These are phyloP conservation scores for Fraxinus quadrangulata DNA, from an alignment of 257 asterid genomes.

Conservation along the genomic window DNA sequence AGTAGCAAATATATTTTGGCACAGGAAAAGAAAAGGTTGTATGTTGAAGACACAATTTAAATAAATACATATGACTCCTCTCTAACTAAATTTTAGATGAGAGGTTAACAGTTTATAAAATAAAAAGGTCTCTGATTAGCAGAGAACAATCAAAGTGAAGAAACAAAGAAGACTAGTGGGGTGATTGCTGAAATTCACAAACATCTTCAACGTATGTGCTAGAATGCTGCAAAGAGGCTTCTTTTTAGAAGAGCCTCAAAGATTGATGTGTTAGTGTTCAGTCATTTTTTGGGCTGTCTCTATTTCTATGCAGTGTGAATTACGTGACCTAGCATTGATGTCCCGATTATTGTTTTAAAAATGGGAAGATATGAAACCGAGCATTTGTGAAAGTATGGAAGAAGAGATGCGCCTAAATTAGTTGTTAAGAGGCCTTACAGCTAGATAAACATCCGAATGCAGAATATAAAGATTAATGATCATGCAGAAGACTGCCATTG, in stretches of 20 bases:
- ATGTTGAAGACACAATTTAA: too few relatives aligned
- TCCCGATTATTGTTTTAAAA: background rate
- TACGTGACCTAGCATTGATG: background rate
- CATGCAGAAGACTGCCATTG: background rate
- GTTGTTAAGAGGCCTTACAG: background rate
- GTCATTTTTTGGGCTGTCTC: background rate
- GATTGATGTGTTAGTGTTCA: background rate
- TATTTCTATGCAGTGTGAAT: background rate
- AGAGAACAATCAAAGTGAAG: too few relatives aligned
- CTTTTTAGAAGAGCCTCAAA: background rate
- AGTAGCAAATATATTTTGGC: too few relatives aligned
- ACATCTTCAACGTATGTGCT: background rate
- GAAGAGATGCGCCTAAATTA: constrained; percentile 6
- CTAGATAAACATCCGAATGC: background rate
- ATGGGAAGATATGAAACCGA: background rate
- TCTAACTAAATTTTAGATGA: too few relatives aligned
- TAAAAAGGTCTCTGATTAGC: too few relatives aligned
- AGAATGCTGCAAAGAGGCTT: background rate
- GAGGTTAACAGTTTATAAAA: too few relatives aligned
- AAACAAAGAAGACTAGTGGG: too few relatives aligned
- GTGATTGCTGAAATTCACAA: too few relatives aligned
- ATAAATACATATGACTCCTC: too few relatives aligned
- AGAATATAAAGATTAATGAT: background rate
- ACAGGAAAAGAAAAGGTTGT: too few relatives aligned
- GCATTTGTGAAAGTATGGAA: background rate